phyloP scores from a whole-genome alignment of 768 basidiomycete genomes.

The Kwoniella newhampshirensis region DNA sequence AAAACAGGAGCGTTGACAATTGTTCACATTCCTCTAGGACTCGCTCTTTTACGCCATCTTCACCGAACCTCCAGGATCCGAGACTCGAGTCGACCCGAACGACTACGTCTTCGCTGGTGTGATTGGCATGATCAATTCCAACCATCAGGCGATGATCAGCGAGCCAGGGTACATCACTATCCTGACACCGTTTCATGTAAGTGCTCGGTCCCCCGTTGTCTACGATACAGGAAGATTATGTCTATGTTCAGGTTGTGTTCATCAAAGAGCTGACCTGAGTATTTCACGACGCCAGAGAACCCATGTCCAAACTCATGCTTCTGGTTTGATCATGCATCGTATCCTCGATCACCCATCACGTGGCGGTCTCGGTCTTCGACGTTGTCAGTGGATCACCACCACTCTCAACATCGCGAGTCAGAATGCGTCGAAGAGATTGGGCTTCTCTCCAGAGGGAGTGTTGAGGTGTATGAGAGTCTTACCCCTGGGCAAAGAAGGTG shows the following conservation, averaged over 20 bases:
- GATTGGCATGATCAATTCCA: conserved; percentile 29
- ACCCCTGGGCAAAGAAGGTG: conserved; percentile 32
- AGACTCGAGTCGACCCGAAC: conserved; percentile 16
- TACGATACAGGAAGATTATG: too few relatives aligned
- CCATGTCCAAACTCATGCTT: conserved; percentile 47
- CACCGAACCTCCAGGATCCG: conserved; percentile 18
- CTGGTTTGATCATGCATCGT: conserved; percentile 41
- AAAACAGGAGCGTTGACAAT: too few relatives aligned
- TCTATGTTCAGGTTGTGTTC: background rate
- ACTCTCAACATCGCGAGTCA: conserved; percentile 35
- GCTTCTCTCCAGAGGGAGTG: conserved; percentile 39
- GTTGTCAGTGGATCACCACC: conserved; percentile 48
- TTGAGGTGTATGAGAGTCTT: conserved; percentile 32
- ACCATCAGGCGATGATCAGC: conserved; percentile 22
- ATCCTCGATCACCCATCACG: conserved; percentile 27
- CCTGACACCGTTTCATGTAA: conserved; percentile 27
- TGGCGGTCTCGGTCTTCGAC: conserved; percentile 39
- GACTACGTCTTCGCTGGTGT: conserved; percentile 37
- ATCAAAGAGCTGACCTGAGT: background rate
- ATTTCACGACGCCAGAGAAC: conserved; percentile 40
- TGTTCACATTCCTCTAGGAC: conserved; percentile 6
- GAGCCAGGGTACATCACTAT: conserved; percentile 39
- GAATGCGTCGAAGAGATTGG: conserved; percentile 36
- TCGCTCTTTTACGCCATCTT: conserved; percentile 32
- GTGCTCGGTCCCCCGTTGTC: background rate